Evolutionary conservation across 169 alveolate species (phyloP), one percentile per base, ranked within the genome.

Genomic region (Plasmodium cynomolgi): DNA sequence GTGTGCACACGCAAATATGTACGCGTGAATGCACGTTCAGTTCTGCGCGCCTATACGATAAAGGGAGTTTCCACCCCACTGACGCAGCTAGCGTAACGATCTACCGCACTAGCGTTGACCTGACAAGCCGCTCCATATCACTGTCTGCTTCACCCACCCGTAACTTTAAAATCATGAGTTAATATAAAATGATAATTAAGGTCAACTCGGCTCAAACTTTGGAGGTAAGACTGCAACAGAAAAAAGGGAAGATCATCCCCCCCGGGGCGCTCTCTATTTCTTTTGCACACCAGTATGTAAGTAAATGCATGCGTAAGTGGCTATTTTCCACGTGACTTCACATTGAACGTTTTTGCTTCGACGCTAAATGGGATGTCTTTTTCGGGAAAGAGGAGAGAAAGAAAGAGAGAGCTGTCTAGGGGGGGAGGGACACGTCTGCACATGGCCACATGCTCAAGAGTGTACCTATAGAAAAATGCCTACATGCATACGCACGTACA

Each of bases 121-220:
- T 37, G 8, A 37, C 44, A 5, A 37, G 44, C 44, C 44, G 44
- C 44, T 37, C 44, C 44, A 37, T 56, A 37, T 56, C 26, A n/a
- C 72, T 20, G 33, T n/a, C 75, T 23, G 75, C 34, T 8, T 17
- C 75, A 26, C 29, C 75, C 75, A 62, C 15, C 33, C 29, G 39
- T 79, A 79, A 79, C 84, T 79, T 77, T 39, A 79, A 88, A 80
- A 88, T 88, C 94, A 88, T 88, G 94, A 88, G 68, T 56, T 88
- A 88, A 88, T 88, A 73, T 88, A 88, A 88, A 88, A 88, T 88
- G 94, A 80, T 84, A 84, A 74, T 79, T 88, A 88, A 88, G 50
- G 94, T 62, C 47, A 56, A 79, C 82, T 77, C 94, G 94, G 85
- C 82, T 88, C 88, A 88, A 88, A 79, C 50, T 6, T 81, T 41